Evolutionary conservation across 768 basidiomycete species (phyloP).

Genomic region (Paxillus ammoniavirescens): DNA sequence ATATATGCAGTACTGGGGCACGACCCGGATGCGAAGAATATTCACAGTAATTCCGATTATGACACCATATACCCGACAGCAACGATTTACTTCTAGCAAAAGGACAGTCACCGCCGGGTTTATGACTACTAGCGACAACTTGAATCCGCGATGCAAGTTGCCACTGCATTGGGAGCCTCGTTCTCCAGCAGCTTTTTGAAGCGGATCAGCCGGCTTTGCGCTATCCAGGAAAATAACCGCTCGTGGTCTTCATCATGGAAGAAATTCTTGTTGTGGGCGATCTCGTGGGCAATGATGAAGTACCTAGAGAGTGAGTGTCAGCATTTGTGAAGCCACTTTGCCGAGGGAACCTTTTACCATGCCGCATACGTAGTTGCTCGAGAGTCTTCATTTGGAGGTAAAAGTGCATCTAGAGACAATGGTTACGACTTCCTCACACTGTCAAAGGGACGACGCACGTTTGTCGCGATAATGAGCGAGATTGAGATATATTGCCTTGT

Average conservation of each 20-base stretch:
- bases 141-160: too few relatives aligned
- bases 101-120: too few relatives aligned
- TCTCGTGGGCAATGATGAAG: conserved; percentile 28
- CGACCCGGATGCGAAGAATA: too few relatives aligned
- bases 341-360: background rate
- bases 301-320: conserved; percentile 13
- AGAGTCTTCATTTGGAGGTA: background rate
- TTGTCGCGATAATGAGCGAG: conserved; percentile 9
- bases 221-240: conserved; percentile 14
- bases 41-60: too few relatives aligned
- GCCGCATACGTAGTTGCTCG: background rate
- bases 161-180: too few relatives aligned
- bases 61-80: too few relatives aligned
- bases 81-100: too few relatives aligned
- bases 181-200: too few relatives aligned
- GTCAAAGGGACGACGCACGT: conserved; percentile 6
- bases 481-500: conserved; percentile 11
- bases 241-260: conserved; percentile 29
- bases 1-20: too few relatives aligned
- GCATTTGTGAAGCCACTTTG: too few relatives aligned
- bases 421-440: background rate
- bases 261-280: conserved; percentile 21
- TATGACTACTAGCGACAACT: too few relatives aligned
- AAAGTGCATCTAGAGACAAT: background rate
- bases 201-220: background rate